phyloP scores from a whole-genome alignment of 768 basidiomycete genomes.

The Kwoniella pini region DNA sequence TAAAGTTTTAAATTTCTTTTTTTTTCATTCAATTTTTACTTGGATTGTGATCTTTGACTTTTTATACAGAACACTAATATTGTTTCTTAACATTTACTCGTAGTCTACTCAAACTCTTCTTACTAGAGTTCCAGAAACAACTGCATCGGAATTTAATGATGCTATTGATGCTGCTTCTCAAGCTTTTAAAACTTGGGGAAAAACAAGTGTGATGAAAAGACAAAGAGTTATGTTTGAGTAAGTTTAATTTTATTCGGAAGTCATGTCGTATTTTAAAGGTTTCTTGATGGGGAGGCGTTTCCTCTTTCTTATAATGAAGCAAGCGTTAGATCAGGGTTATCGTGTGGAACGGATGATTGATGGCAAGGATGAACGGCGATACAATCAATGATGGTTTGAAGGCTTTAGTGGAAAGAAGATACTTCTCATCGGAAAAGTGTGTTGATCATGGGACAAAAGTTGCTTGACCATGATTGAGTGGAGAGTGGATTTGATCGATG shows the following conservation, averaged over 20 bases:
- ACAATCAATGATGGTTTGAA: too few species aligned
- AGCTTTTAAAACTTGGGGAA: conserved; percentile 87
- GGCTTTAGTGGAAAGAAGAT: too few species aligned
- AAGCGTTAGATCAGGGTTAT: too few species aligned
- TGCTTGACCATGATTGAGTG: too few species aligned
- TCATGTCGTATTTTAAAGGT: background rate
- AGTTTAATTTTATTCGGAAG: conserved; percentile 48
- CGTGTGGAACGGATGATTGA: too few species aligned
- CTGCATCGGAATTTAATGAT: conserved; percentile 72
- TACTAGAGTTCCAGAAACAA: conserved; percentile 86
- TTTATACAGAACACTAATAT: too few species aligned
- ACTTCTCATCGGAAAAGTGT: too few species aligned
- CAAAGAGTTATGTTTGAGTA: conserved; percentile 89
- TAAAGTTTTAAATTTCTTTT: conserved; percentile 57
- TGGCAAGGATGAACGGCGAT: too few species aligned
- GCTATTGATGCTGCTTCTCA: conserved; percentile 80
- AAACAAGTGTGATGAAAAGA: conserved; percentile 76
- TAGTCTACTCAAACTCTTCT: conserved; percentile 92
- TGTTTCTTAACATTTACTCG: too few species aligned
- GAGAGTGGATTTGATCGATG: too few species aligned
- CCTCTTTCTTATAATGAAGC: background rate
- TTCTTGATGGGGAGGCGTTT: background rate
- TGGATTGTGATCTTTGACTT: too few species aligned
- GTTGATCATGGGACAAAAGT: too few species aligned
- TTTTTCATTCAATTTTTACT: background rate